Evolutionary conservation across 257 asterid genomes (phyloP).

Genomic region (Coffea eugenioides): DNA sequence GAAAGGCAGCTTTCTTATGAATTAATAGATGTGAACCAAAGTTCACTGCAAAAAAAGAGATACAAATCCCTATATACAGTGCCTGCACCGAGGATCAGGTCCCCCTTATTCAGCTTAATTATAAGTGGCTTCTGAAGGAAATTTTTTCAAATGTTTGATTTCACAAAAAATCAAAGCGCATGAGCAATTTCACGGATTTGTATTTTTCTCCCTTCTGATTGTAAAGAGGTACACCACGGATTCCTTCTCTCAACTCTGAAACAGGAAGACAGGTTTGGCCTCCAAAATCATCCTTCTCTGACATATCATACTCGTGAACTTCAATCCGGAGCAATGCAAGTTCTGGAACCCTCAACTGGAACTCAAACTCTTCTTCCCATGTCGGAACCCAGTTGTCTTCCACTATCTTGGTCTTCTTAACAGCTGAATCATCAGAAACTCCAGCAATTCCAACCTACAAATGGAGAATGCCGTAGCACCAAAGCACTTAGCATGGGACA

Average conservation of each 20-base stretch:
- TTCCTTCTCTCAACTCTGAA: constrained; percentile 67
- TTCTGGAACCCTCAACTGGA: constrained; percentile 64
- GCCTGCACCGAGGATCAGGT: neutral
- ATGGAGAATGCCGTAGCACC: neutral
- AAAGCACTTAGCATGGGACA: neutral
- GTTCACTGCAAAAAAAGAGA: neutral
- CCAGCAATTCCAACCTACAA: constrained; percentile 66
- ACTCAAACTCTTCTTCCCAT: constrained; percentile 62
- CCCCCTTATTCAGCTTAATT: neutral
- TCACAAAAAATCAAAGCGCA: constrained; percentile 52
- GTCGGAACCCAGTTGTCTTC: constrained; percentile 62
- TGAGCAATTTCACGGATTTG: constrained; percentile 56
- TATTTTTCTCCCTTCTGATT: constrained; percentile 66
- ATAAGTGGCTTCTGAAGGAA: neutral
- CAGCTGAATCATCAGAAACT: constrained; percentile 50
- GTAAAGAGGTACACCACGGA: constrained; percentile 62
- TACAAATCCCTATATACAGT: neutral
- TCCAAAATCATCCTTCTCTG: constrained; percentile 71
- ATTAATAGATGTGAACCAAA: neutral
- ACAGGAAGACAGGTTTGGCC: constrained; percentile 69
- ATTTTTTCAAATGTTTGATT: neutral
- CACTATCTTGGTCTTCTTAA: constrained; percentile 45
- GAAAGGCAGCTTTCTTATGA: neutral
- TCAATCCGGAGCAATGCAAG: constrained; percentile 61
- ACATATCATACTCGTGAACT: constrained; percentile 59